A percentile compares a stretch with the other conserved stretches of the same genome.
These are phyloP conservation scores for Mortierella claussenii DNA, from an alignment of 192 early-diverging fungal genomes.

Conservation along the genomic window DNA sequence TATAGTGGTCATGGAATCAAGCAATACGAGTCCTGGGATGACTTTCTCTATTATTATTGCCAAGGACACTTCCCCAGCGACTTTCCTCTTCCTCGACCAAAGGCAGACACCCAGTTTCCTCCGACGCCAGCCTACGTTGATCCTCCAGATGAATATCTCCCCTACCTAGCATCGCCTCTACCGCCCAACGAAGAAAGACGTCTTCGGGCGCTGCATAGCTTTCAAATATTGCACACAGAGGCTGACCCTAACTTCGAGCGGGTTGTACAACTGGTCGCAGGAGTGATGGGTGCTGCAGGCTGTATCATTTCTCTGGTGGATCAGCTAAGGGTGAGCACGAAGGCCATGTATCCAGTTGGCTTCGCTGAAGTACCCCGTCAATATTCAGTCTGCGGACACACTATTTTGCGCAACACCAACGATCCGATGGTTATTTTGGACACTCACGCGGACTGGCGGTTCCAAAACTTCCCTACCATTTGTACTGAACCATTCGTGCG, in stretches of 20 bases:
- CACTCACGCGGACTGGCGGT: constrained; percentile 59
- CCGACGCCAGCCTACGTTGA: constrained; percentile 16
- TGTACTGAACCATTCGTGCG: constrained; percentile 41
- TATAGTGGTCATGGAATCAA: too few relatives aligned
- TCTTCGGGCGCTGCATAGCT: constrained; percentile 47
- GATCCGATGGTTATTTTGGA: constrained; percentile 57
- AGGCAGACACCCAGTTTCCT: neutral
- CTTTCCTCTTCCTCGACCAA: constrained; percentile 6
- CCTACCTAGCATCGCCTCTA: constrained; percentile 24
- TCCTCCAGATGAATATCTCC: neutral
- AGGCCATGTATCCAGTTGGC: constrained; percentile 14
- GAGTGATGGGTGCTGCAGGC: constrained; percentile 27
- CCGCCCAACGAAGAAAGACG: constrained; percentile 36
- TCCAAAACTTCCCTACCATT: constrained; percentile 52
- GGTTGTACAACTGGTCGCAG: constrained; percentile 41
- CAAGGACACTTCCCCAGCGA: constrained; percentile 30
- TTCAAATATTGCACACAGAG: constrained; percentile 42
- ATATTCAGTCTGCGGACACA: constrained; percentile 45
- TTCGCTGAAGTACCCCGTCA: constrained; percentile 12
- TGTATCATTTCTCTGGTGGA: constrained; percentile 48
- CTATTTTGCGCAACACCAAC: constrained; percentile 30
- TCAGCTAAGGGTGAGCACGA: constrained; percentile 9
- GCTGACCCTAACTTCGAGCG: constrained; percentile 49
- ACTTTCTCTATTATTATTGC: constrained; percentile 31
- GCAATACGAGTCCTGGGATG: constrained; percentile 33